phyloP scores from a whole-genome alignment of 495 filamentous ascomycete genomes.

The Aspergillus nidulans region DNA sequence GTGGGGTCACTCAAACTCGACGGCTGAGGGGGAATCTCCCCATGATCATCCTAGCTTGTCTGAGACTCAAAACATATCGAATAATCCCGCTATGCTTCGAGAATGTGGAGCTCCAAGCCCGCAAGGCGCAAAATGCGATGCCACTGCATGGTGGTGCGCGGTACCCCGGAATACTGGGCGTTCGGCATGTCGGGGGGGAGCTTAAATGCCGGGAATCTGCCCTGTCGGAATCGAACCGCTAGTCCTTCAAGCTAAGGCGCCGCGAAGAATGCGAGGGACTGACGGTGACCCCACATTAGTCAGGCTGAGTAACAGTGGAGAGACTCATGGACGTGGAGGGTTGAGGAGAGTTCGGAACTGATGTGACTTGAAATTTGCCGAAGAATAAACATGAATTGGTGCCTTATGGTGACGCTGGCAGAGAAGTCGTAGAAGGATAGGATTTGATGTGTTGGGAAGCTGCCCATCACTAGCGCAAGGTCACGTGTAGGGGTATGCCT shows the following conservation, averaged over 20 bases:
- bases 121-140: too few relatives aligned
- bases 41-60: not conserved
- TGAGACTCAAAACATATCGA: not conserved
- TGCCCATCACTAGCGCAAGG: too few relatives aligned
- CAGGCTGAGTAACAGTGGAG: conserved; percentile 34
- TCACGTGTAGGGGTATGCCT: too few relatives aligned
- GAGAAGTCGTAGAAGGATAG: not conserved
- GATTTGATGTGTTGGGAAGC: too few relatives aligned
- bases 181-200: conserved; percentile 20
- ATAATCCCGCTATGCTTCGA: not conserved
- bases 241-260: not conserved
- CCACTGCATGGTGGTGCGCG: not conserved
- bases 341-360: not conserved
- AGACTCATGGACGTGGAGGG: conserved; percentile 3
- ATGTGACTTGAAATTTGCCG: not conserved
- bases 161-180: not conserved
- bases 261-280: not conserved
- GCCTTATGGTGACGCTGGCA: not conserved
- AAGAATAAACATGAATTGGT: not conserved
- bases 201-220: conserved; percentile 9
- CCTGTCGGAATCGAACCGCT: too few relatives aligned
- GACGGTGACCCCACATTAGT: conserved; percentile 37
- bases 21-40: not conserved
- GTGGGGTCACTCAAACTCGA: not conserved
- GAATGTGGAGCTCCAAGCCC: not conserved